These are phyloP conservation scores for Gynandropsis gynandra DNA, from an alignment of 345 rosid genomes.

Conservation along the genomic window DNA sequence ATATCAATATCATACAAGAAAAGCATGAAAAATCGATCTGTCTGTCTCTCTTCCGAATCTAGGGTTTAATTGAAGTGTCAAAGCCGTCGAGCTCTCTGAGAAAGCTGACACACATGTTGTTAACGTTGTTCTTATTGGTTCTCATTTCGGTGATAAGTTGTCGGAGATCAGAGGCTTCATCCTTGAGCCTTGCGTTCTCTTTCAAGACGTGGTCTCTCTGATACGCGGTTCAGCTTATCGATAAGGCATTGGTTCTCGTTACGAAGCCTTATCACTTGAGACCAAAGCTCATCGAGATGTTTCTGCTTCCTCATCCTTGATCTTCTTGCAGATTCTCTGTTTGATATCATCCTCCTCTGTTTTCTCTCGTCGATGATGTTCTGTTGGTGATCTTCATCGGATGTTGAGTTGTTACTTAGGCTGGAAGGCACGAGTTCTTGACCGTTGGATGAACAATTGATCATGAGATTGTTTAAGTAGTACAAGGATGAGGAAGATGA, in stretches of 20 bases:
- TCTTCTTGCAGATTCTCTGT: slow-evolving; percentile 93
- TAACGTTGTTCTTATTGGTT: slow-evolving; percentile 28
- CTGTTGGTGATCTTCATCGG: slow-evolving; percentile 66
- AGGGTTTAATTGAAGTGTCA: slow-evolving; percentile 37
- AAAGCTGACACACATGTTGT: slow-evolving; percentile 38
- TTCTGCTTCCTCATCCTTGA: slow-evolving; percentile 94
- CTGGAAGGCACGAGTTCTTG: slow-evolving; percentile 33
- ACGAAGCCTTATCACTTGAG: slow-evolving; percentile 70
- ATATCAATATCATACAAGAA: slow-evolving; percentile 11
- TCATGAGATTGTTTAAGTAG: slow-evolving; percentile 36
- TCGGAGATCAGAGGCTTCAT: slow-evolving; percentile 70
- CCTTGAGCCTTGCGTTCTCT: slow-evolving; percentile 74
- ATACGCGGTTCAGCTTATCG: slow-evolving; percentile 55
- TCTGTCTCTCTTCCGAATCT: slow-evolving; percentile 21
- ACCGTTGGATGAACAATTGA: slow-evolving; percentile 31
- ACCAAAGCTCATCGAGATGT: slow-evolving; percentile 92
- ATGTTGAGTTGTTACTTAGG: slow-evolving; percentile 69
- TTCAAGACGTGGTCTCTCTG: slow-evolving; percentile 52
- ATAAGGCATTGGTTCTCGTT: slow-evolving; percentile 61
- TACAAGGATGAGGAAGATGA: slow-evolving; percentile 25
- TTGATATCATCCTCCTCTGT: slow-evolving; percentile 89
- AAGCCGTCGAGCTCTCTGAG: slow-evolving; percentile 49
- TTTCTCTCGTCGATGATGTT: slow-evolving; percentile 73
- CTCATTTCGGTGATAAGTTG: slow-evolving; percentile 49
- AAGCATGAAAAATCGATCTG: neutral